Evolutionary conservation across 116 monocot species (phyloP), one percentile per base, ranked within the genome.

Genomic region (Zostera marina): DNA sequence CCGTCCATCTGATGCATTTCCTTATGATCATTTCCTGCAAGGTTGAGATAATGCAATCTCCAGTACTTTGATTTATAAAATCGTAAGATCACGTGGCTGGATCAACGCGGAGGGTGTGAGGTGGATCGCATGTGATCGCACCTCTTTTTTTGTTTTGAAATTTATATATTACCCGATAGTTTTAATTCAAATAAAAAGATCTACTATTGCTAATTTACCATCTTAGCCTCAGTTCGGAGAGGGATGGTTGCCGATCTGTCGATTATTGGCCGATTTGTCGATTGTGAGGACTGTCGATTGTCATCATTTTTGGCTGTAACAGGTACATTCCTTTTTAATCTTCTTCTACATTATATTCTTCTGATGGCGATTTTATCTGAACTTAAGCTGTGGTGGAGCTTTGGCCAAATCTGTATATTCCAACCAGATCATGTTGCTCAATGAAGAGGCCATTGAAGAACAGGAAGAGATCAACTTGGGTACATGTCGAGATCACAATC

Each of bases 231-330:
- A n/a, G n/a, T n/a, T n/a, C n/a, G 23, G 21, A 47, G 66, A 3
- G 69, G 65, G 54, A 53, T 40, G 44, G 66, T 32, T 32, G 32
- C 56, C 66, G 71, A 75, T 22, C 16, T 48, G 4, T 39, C 9
- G 7, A 42, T 53, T 59, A 22, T 8, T 53, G 81, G 63, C 96
- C 96, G 3, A 89, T 96, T 46, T 96, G 22, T 96, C 96, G 11
- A 82, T 96, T 57, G 54, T 96, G 11, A 69, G 96, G 42, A 96
- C 96, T n/a, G n/a, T n/a, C n/a, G n/a, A n/a, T n/a, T 2, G 96
- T 96, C 32, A 80, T 96, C 68, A 79, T 80, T 9, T 85, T 88
- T 20, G 77, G 76, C 3, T 96, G 96, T 72, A 76, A 82, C 63
- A 75, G 88, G 96, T 85, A 32, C 42, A 60, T 5, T 41, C 15